These are phyloP conservation scores for Citrus glauca DNA, from an alignment of 345 rosid species.

Conservation along the genomic window DNA sequence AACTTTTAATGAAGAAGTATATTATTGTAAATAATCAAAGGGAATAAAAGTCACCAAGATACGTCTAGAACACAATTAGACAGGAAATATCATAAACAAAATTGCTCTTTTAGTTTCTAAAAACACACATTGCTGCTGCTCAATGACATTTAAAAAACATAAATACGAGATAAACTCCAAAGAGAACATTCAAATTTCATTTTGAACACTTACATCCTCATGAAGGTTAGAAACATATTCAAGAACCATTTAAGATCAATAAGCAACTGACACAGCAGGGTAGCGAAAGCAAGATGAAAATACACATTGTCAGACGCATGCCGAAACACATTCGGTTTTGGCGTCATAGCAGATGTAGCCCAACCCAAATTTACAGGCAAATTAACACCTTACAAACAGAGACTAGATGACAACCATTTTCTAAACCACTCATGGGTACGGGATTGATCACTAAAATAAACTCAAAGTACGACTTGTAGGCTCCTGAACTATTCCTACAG, in stretches of 20 bases:
- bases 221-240: conserved; percentile 13
- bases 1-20: conserved; percentile 22
- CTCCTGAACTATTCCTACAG: not conserved
- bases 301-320: not conserved
- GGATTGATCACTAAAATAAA: too few species aligned
- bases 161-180: not conserved
- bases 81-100: not conserved
- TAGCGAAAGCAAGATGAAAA: not conserved
- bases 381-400: too few species aligned
- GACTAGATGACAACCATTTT: too few species aligned
- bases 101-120: not conserved
- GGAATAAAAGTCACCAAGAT: conserved; percentile 2
- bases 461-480: not conserved
- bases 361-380: not conserved
- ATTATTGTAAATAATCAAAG: conserved; percentile 9
- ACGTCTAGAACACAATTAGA: not conserved
- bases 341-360: not conserved
- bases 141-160: not conserved
- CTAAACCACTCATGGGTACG: too few species aligned
- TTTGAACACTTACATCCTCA: conserved; percentile 2
- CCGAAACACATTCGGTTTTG: not conserved
- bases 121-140: not conserved
- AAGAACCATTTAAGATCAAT: not conserved
- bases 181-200: not conserved
- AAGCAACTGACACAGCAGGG: not conserved